Percentiles rank a stretch among this genome's conserved stretches.
Evolutionary conservation across 106 monocot genomes (phyloP).

Genomic region (Dioscorea dumetorum): DNA sequence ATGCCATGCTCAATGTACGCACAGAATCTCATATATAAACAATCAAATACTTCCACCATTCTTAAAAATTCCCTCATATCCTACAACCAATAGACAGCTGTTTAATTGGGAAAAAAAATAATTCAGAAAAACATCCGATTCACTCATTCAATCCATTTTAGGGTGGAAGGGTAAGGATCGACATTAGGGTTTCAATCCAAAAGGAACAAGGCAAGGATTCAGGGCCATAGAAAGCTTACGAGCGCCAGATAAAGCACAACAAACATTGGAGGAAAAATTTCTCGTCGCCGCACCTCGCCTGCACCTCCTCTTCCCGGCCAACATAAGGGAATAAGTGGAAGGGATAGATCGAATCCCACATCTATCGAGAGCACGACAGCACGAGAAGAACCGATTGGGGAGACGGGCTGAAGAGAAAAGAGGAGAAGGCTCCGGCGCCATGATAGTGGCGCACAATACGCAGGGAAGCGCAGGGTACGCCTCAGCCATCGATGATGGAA

Average conservation of each 20-base stretch:
- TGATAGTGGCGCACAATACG: conserved; percentile 45
- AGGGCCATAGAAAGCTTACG: conserved; percentile 17
- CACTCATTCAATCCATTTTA: too few species aligned
- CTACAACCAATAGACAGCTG: neutral
- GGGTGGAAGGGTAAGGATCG: too few species aligned
- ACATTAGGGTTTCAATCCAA: neutral
- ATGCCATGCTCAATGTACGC: too few species aligned
- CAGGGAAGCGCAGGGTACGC: conserved; percentile 56
- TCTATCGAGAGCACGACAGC: conserved; percentile 6
- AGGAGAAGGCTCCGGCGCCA: conserved; percentile 11
- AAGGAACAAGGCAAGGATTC: neutral
- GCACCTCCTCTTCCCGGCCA: conserved; percentile 5
- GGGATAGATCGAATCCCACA: conserved; percentile 1
- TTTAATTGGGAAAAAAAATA: neutral
- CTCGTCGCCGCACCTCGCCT: conserved; percentile 3
- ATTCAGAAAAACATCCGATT: neutral
- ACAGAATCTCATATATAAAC: too few species aligned
- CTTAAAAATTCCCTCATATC: neutral
- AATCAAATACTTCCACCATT: neutral
- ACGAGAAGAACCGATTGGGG: conserved; percentile 8
- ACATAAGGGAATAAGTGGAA: neutral
- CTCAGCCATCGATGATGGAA: conserved; percentile 11
- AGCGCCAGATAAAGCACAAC: conserved; percentile 14
- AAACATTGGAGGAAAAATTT: neutral
- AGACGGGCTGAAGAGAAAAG: conserved; percentile 5